Evolutionary conservation across 2,329 filamentous ascomycete species (phyloP).

Genomic region (Trichoderma semiorbis): DNA sequence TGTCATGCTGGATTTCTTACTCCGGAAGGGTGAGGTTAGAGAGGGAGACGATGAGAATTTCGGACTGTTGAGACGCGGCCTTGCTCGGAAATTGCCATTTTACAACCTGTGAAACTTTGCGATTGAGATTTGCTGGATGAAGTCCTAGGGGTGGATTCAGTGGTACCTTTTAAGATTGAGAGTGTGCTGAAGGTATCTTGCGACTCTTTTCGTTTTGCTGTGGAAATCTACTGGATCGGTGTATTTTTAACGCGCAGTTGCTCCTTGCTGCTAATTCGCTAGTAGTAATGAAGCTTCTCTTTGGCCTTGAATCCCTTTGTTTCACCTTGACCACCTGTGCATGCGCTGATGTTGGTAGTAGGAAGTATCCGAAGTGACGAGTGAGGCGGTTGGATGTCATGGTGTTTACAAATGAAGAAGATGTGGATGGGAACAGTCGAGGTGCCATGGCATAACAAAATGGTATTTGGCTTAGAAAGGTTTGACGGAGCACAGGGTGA

Average conservation of each 20-base stretch:
- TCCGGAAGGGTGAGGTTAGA: constrained; percentile 29
- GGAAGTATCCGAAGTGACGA: background rate
- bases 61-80: constrained; percentile 22
- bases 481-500: background rate
- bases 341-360: background rate
- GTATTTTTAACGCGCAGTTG: background rate
- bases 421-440: background rate
- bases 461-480: background rate
- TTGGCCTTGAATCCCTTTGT: background rate
- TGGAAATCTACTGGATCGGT: background rate
- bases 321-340: background rate
- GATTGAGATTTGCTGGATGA: background rate
- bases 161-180: background rate
- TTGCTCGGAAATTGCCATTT: constrained; percentile 30
- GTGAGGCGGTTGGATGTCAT: background rate
- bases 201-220: background rate
- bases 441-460: background rate
- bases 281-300: background rate
- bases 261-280: background rate
- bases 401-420: background rate
- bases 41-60: constrained; percentile 26
- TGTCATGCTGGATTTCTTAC: constrained; percentile 38
- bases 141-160: background rate
- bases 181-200: background rate
- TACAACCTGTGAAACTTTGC: background rate